These are phyloP conservation scores for Podospora comata DNA, from an alignment of 495 filamentous ascomycete species.

Conservation along the genomic window DNA sequence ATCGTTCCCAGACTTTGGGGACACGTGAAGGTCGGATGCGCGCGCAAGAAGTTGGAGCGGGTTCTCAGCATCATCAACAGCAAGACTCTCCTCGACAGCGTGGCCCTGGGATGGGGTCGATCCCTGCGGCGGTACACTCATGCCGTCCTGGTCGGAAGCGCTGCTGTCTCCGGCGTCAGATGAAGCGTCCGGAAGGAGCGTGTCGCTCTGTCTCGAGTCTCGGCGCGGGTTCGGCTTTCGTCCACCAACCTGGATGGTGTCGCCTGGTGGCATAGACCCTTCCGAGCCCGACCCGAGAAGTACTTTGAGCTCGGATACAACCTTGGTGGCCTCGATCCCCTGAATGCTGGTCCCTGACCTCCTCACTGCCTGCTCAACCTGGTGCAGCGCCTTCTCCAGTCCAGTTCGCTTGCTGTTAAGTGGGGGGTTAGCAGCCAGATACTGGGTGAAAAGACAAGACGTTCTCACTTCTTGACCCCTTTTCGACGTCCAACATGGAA, in stretches of 20 bases:
- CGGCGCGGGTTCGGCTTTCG: slow-evolving; percentile 11
- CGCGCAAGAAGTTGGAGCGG: slow-evolving; percentile 67
- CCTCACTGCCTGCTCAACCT: slow-evolving; percentile 69
- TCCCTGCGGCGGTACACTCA: slow-evolving; percentile 28
- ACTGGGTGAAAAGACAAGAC: slow-evolving; percentile 8
- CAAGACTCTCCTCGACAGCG: slow-evolving; percentile 42
- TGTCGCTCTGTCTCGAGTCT: slow-evolving; percentile 20
- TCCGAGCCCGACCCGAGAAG: slow-evolving; percentile 42
- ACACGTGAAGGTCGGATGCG: slow-evolving; percentile 64
- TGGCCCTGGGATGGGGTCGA: slow-evolving; percentile 35
- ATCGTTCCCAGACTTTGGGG: slow-evolving; percentile 38
- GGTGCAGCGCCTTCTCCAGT: slow-evolving; percentile 67
- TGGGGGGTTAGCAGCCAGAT: slow-evolving; percentile 8
- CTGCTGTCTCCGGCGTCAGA: slow-evolving; percentile 35
- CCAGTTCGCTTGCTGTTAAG: slow-evolving; percentile 63
- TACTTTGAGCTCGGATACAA: slow-evolving; percentile 54
- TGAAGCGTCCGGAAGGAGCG: slow-evolving; percentile 30
- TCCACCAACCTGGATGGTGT: slow-evolving; percentile 13
- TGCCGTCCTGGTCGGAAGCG: slow-evolving; percentile 32
- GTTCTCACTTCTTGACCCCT: slow-evolving; percentile 67
- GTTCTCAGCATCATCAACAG: slow-evolving; percentile 70
- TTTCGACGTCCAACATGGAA: slow-evolving; percentile 70
- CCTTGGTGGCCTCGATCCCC: slow-evolving; percentile 51
- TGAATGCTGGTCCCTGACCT: slow-evolving; percentile 51
- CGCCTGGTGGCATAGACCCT: slow-evolving; percentile 13